phyloP scores from a whole-genome alignment of 345 rosid species.

The Hibiscus mutabilis region DNA sequence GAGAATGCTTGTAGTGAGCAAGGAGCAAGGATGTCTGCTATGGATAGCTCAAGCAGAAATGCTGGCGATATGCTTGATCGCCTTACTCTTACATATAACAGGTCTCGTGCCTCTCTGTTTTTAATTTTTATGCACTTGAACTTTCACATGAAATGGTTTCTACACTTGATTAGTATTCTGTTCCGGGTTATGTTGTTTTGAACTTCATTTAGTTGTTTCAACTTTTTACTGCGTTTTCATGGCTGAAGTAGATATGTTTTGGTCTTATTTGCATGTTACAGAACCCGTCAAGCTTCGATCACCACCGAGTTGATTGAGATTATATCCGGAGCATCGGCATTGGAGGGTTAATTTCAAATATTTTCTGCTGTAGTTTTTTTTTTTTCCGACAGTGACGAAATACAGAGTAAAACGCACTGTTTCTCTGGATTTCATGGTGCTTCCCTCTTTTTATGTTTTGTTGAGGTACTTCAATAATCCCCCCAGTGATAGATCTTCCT shows the following conservation, averaged over 20 bases:
- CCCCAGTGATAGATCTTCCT: background rate
- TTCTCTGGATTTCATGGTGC: conserved; percentile 15
- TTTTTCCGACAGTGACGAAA: conserved; percentile 24
- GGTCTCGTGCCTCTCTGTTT: conserved; percentile 27
- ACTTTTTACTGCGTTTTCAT: background rate
- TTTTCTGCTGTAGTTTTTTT: background rate
- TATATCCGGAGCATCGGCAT: conserved; percentile 92
- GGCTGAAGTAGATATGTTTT: background rate
- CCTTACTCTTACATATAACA: conserved; percentile 75
- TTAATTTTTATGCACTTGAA: too few species aligned
- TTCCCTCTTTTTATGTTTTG: conserved; percentile 20
- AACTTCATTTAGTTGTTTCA: background rate
- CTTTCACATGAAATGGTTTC: background rate
- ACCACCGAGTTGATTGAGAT: conserved; percentile 96
- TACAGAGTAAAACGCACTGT: conserved; percentile 23
- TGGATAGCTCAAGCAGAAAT: conserved; percentile 99
- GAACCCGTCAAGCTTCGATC: conserved; percentile 98
- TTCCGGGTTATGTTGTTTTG: background rate
- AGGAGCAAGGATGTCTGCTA: conserved; percentile 88
- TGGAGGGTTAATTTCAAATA: conserved; percentile 45
- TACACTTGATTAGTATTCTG: background rate
- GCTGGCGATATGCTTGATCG: conserved; percentile 99
- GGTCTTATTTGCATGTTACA: conserved; percentile 24
- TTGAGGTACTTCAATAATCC: conserved; percentile 30
- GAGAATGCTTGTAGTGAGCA: conserved; percentile 88